A percentile compares a stretch with the other conserved stretches of the same genome.
Conservation (phyloP, 1,139 yeast genomes). For the Pneumocystis oryctolagi region DNA sequence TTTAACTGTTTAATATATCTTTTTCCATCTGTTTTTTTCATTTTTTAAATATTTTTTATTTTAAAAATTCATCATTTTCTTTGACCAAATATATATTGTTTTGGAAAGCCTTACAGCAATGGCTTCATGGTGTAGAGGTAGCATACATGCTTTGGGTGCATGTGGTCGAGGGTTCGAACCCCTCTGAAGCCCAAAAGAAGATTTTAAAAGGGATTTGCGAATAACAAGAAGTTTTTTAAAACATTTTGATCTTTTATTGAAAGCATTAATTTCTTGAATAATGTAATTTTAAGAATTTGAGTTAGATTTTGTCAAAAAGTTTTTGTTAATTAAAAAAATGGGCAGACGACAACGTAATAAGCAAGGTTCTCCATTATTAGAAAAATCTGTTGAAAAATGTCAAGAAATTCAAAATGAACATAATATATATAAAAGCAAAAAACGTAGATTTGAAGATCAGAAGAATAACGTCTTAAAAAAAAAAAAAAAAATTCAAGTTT, state of each 20-base stretch:
- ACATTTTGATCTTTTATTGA: background rate
- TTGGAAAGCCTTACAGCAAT: background rate
- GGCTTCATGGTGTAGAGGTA: conserved; percentile 1
- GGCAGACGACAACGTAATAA: conserved; percentile 5
- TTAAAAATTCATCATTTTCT: background rate
- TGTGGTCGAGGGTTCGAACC: conserved; percentile 1
- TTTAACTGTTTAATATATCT: background rate
- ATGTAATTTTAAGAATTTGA: background rate
- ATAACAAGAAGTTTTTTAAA: background rate
- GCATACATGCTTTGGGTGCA: conserved; percentile 1
- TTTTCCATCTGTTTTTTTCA: background rate
- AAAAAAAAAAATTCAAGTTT: background rate
- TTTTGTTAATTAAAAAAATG: conserved; percentile 2
- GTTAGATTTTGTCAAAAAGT: background rate
- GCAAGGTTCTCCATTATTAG: conserved; percentile 6
- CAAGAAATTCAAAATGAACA: background rate
- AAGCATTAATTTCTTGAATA: background rate
- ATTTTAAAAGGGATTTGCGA: background rate
- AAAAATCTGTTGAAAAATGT: background rate
- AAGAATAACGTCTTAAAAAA: background rate
- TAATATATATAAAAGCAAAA: background rate
- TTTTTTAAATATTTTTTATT: background rate
- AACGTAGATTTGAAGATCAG: background rate
- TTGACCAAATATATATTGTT: background rate
- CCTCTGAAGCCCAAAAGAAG: background rate